These are phyloP conservation scores for Pestalotiopsis sp. DNA, from an alignment of 2,329 filamentous ascomycete species.

Conservation along the genomic window DNA sequence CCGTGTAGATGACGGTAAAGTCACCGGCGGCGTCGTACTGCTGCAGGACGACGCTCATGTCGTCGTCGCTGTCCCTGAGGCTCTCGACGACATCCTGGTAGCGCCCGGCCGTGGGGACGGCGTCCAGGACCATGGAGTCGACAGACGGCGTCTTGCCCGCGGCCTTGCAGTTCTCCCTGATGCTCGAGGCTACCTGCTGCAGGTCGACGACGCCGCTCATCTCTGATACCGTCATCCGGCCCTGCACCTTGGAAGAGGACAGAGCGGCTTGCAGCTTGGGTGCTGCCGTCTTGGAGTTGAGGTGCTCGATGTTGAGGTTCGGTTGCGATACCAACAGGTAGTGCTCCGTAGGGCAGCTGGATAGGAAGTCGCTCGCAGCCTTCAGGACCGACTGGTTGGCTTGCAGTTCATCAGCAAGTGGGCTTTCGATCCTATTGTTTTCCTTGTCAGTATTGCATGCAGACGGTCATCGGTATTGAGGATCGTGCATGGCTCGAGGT, in stretches of 20 bases:
- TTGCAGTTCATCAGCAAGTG: conserved; percentile 43
- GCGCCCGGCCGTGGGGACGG: conserved; percentile 38
- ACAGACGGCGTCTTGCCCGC: conserved; percentile 40
- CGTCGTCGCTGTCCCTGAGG: conserved; percentile 52
- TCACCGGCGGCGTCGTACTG: conserved; percentile 41
- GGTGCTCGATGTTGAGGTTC: conserved; percentile 71
- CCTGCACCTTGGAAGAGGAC: conserved; percentile 35
- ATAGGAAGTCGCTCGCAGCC: conserved; percentile 55
- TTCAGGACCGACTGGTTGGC: conserved; percentile 47
- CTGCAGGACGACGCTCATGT: conserved; percentile 53
- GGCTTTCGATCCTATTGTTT: neutral
- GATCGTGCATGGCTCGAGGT: conserved; percentile 7
- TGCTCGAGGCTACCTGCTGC: conserved; percentile 43
- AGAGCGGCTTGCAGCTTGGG: conserved; percentile 52
- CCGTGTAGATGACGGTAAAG: conserved; percentile 79
- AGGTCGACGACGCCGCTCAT: conserved; percentile 54
- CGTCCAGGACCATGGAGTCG: conserved; percentile 42
- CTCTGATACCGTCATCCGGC: conserved; percentile 56
- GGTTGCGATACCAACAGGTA: conserved; percentile 82
- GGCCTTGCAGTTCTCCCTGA: conserved; percentile 49
- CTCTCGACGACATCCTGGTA: conserved; percentile 45
- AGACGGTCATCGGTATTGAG: neutral
- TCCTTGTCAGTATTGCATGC: conserved; percentile 17
- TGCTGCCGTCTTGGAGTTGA: conserved; percentile 51
- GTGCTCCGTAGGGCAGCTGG: conserved; percentile 70